These are phyloP conservation scores for Tetrastigma voinierianum DNA, from an alignment of 164 flowering plant species.

Conservation along the genomic window DNA sequence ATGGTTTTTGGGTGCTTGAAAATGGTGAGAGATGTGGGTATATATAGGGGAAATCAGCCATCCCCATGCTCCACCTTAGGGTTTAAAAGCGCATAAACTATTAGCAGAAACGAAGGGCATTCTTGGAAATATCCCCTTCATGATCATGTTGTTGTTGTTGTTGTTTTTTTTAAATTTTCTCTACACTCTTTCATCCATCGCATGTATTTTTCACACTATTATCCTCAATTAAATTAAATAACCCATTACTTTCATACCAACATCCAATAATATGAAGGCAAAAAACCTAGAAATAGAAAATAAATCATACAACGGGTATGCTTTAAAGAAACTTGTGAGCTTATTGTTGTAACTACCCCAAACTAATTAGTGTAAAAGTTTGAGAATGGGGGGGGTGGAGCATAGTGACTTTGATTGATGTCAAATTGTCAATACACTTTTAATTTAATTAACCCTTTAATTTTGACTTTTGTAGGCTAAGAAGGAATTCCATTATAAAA, in stretches of 20 bases:
- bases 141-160: constrained; percentile 11
- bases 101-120: constrained; percentile 11
- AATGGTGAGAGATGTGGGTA: constrained; percentile 22
- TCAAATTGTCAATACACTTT: too few species aligned
- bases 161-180: constrained; percentile 2
- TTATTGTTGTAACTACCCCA: too few species aligned
- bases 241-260: too few species aligned
- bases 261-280: too few species aligned
- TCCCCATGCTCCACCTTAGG: constrained; percentile 20
- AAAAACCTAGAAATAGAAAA: too few species aligned
- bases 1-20: constrained; percentile 2
- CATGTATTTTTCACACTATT: constrained; percentile 19
- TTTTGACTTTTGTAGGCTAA: constrained; percentile 5
- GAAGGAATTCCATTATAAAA: background rate
- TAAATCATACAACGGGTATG: too few species aligned
- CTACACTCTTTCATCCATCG: constrained; percentile 7
- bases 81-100: constrained; percentile 14
- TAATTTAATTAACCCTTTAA: background rate
- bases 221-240: background rate
- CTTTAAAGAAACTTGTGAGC: too few species aligned
- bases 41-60: constrained; percentile 28
- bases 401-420: too few species aligned
- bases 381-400: too few species aligned
- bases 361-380: too few species aligned
- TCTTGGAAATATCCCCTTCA: constrained; percentile 16